Conservation (phyloP, 805 yeast species). For the Candida tibetensis region DNA sequence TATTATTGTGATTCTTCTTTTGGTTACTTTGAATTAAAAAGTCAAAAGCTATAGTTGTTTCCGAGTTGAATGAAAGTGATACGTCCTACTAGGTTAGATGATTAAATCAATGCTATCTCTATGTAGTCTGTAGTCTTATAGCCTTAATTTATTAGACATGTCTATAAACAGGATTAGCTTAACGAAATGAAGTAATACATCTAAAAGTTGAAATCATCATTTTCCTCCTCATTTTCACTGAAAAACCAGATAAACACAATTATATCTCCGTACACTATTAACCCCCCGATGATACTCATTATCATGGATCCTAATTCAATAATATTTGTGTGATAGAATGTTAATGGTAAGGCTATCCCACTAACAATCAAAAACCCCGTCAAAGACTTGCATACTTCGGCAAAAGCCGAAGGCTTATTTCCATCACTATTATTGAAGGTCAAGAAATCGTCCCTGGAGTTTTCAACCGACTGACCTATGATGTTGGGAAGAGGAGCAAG, state of each 20-base stretch:
- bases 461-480: conserved; percentile 35
- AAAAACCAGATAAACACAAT: conserved; percentile 46
- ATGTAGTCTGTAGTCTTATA: neutral
- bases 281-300: conserved; percentile 45
- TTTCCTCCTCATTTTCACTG: conserved; percentile 43
- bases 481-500: conserved; percentile 46
- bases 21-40: conserved; percentile 38
- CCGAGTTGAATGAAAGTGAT: too few species aligned
- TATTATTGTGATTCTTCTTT: conserved; percentile 35
- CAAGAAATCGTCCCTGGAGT: conserved; percentile 40
- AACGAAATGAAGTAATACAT: too few species aligned
- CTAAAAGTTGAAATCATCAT: conserved; percentile 44
- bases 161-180: too few species aligned
- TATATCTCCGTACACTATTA: conserved; percentile 44
- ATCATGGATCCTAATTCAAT: conserved; percentile 38
- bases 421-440: conserved; percentile 42
- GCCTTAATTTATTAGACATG: neutral
- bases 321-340: conserved; percentile 36
- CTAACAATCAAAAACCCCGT: conserved; percentile 43
- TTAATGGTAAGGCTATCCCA: conserved; percentile 44
- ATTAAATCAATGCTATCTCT: neutral
- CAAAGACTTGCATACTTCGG: conserved; percentile 36
- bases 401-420: conserved; percentile 34
- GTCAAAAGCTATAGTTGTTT: neutral
- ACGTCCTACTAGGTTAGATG: neutral